Conservation (phyloP, 371 early-diverging fungal species). For the Rhizopus arrhizus region DNA sequence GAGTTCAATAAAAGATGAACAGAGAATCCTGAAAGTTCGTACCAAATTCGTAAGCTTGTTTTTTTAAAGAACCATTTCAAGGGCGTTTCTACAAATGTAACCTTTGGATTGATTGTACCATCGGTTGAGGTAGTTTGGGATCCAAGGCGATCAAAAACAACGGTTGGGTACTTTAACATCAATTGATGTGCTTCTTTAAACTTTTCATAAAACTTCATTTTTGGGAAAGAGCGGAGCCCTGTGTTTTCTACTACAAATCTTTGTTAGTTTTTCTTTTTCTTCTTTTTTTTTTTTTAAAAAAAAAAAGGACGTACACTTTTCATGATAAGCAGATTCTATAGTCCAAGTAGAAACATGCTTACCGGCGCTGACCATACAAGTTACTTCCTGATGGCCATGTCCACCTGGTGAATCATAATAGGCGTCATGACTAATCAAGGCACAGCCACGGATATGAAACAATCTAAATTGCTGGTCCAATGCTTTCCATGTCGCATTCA, state of each 20-base stretch:
- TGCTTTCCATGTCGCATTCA: constrained; percentile 15
- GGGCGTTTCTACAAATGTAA: constrained; percentile 13
- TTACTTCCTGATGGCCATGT: constrained; percentile 88
- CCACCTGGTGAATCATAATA: constrained; percentile 20
- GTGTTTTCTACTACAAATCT: constrained; percentile 19
- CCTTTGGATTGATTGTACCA: neutral
- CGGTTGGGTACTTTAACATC: constrained; percentile 29
- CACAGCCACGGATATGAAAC: constrained; percentile 59
- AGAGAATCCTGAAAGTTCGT: constrained; percentile 27
- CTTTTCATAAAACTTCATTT: constrained; percentile 23
- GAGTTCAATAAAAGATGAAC: constrained; percentile 34
- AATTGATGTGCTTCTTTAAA: constrained; percentile 33
- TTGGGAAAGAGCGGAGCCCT: constrained; percentile 10
- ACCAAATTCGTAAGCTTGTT: constrained; percentile 26
- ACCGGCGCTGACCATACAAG: constrained; percentile 68
- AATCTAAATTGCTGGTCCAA: constrained; percentile 62
- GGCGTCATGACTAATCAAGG: constrained; percentile 32
- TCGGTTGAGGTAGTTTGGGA: constrained; percentile 2
- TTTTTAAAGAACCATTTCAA: constrained; percentile 27
- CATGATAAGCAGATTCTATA: constrained; percentile 49
- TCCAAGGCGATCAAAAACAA: constrained; percentile 28
- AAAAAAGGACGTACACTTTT: constrained; percentile 22
- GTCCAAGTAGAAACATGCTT: constrained; percentile 62
- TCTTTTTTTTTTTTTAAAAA: neutral
- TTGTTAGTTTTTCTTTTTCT: neutral